Conservation (phyloP, 495 filamentous ascomycete species). For the Aspergillus diversus region DNA sequence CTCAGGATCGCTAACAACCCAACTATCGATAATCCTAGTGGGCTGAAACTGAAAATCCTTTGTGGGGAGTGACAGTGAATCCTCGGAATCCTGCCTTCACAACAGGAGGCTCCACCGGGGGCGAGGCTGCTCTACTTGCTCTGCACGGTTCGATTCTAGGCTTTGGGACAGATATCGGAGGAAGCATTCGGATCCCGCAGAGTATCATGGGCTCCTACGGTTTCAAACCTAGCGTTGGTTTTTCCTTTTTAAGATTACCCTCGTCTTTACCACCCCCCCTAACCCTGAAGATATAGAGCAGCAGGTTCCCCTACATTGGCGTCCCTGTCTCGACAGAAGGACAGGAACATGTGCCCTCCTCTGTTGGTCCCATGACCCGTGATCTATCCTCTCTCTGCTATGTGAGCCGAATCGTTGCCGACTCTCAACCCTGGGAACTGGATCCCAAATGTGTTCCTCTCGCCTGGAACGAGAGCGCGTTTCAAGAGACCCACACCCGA, state of each 20-base stretch:
- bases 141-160: constrained; percentile 65
- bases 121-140: constrained; percentile 64
- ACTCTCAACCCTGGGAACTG: constrained; percentile 44
- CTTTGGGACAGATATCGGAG: constrained; percentile 67
- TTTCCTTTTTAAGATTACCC: not conserved
- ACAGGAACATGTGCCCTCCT: constrained; percentile 57
- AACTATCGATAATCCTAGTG: constrained; percentile 28
- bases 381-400: constrained; percentile 45
- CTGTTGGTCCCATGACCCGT: constrained; percentile 53
- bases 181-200: constrained; percentile 61
- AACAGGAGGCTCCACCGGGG: constrained; percentile 64
- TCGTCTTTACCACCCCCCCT: not conserved
- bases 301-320: constrained; percentile 50
- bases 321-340: constrained; percentile 55
- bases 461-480: constrained; percentile 47
- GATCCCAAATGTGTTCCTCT: constrained; percentile 53
- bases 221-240: constrained; percentile 58
- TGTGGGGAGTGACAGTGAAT: constrained; percentile 57
- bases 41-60: constrained; percentile 58
- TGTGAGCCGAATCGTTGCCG: constrained; percentile 44
- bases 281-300: constrained; percentile 32
- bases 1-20: not conserved
- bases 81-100: constrained; percentile 51
- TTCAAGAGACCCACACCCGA: constrained; percentile 41
- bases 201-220: constrained; percentile 57